Percentiles rank a stretch among this genome's conserved stretches.
These are phyloP conservation scores for Colletotrichum destructivum DNA, from an alignment of 2,329 filamentous ascomycete genomes.

Conservation along the genomic window DNA sequence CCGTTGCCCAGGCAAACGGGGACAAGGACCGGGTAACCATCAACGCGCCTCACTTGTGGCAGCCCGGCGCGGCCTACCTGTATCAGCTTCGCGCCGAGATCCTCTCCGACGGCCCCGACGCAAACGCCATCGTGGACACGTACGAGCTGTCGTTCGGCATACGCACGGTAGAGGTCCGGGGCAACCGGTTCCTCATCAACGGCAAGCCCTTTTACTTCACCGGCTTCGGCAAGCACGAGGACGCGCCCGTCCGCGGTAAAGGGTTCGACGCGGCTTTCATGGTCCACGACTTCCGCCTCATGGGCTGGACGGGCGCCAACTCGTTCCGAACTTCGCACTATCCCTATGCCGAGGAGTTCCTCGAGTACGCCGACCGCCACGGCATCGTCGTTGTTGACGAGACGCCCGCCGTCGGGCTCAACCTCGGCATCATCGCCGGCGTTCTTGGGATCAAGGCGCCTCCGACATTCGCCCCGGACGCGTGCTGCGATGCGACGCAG, in stretches of 20 bases:
- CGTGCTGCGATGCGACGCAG: constrained; percentile 42
- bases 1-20: constrained; percentile 31
- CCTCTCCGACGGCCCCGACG: constrained; percentile 13
- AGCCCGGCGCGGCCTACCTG: constrained; percentile 48
- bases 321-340: constrained; percentile 52
- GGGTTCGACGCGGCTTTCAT: constrained; percentile 50
- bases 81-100: constrained; percentile 46
- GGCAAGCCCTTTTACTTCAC: constrained; percentile 49
- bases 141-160: constrained; percentile 46
- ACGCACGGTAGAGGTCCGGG: constrained; percentile 44
- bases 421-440: constrained; percentile 43
- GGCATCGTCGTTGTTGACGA: constrained; percentile 50
- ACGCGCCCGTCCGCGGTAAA: constrained; percentile 48
- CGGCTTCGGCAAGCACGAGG: constrained; percentile 51
- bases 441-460: constrained; percentile 27
- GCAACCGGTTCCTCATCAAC: constrained; percentile 48
- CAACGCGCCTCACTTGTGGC: constrained; percentile 46
- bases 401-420: constrained; percentile 48
- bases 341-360: constrained; percentile 50
- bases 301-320: constrained; percentile 51
- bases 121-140: constrained; percentile 36
- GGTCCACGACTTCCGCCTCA: constrained; percentile 50
- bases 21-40: constrained; percentile 40
- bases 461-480: constrained; percentile 44
- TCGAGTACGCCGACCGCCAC: constrained; percentile 49